Percentiles rank a stretch among this genome's conserved stretches.
These are phyloP conservation scores for Russula griseocarnosa DNA, from an alignment of 768 basidiomycete species.

Conservation along the genomic window DNA sequence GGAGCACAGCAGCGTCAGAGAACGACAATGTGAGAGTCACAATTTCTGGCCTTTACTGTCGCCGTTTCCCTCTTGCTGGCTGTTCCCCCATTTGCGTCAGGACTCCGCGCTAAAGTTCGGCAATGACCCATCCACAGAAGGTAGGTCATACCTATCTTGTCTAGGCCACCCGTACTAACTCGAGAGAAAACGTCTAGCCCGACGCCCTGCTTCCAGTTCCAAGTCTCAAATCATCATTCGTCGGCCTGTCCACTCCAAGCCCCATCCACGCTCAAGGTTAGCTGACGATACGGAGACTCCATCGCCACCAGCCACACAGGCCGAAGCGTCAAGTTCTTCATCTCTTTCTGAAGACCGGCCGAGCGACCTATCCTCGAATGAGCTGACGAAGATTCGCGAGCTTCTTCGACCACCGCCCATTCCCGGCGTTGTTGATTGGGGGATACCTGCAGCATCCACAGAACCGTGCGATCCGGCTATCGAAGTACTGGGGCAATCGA, in stretches of 20 bases:
- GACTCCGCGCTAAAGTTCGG: conserved; percentile 26
- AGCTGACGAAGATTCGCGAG: conserved; percentile 50
- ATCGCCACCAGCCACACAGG: conserved; percentile 1
- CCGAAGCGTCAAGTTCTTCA: conserved; percentile 16
- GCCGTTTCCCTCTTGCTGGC: conserved; percentile 30
- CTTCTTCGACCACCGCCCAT: conserved; percentile 62
- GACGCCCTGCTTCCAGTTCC: conserved; percentile 10
- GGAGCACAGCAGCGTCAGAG: not conserved
- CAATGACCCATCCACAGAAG: conserved; percentile 18
- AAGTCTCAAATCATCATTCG: conserved; percentile 29
- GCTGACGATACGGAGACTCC: conserved; percentile 13
- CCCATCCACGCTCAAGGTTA: conserved; percentile 24
- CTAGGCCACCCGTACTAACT: not conserved
- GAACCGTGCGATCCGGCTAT: conserved; percentile 59
- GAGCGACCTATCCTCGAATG: conserved; percentile 32
- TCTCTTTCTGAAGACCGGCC: conserved; percentile 16
- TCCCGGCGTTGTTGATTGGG: conserved; percentile 66
- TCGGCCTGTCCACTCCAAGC: conserved; percentile 24
- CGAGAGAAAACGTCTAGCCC: conserved; percentile 2
- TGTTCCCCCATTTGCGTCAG: conserved; percentile 28
- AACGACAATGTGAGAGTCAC: conserved; percentile 30
- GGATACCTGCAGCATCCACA: conserved; percentile 59
- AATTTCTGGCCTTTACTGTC: conserved; percentile 25
- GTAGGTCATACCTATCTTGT: not conserved
- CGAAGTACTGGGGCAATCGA: conserved; percentile 42